Percentiles rank a stretch among this genome's conserved stretches.
These are phyloP conservation scores for Magnolia changhungtana DNA, from an alignment of 164 flowering plant species.

Conservation along the genomic window DNA sequence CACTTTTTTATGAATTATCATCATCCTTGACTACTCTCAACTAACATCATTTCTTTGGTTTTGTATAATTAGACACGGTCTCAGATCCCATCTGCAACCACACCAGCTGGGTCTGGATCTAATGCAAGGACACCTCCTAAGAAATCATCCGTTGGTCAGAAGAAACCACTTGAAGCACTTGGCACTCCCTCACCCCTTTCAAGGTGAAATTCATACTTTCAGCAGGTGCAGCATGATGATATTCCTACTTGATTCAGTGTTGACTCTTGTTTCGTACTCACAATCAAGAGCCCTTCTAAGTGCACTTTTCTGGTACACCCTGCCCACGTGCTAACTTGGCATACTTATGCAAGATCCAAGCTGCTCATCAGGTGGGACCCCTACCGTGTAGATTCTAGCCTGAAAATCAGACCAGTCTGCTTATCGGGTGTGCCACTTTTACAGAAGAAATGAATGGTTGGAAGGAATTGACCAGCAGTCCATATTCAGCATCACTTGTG, in stretches of 20 bases:
- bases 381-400: too few species aligned
- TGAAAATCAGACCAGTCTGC: too few species aligned
- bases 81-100: constrained; percentile 42
- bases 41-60: neutral
- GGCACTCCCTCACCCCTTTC: constrained; percentile 60
- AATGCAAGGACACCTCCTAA: constrained; percentile 58
- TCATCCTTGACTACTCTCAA: neutral
- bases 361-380: too few species aligned
- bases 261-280: neutral
- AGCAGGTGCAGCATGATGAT: neutral
- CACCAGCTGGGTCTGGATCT: constrained; percentile 35
- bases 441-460: too few species aligned
- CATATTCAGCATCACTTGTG: neutral
- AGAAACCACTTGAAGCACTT: constrained; percentile 70
- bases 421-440: too few species aligned
- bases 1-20: neutral
- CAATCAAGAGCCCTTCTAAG: neutral
- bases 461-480: neutral
- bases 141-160: constrained; percentile 72
- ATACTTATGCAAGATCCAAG: too few species aligned
- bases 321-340: too few species aligned
- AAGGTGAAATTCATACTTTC: constrained; percentile 36
- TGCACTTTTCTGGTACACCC: too few species aligned
- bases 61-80: constrained; percentile 34
- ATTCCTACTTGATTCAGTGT: neutral